Evolutionary conservation across 1,284 basidiomycete species (phyloP), one percentile per base, ranked within the genome.

Genomic region (Ceratobasidium sp.): DNA sequence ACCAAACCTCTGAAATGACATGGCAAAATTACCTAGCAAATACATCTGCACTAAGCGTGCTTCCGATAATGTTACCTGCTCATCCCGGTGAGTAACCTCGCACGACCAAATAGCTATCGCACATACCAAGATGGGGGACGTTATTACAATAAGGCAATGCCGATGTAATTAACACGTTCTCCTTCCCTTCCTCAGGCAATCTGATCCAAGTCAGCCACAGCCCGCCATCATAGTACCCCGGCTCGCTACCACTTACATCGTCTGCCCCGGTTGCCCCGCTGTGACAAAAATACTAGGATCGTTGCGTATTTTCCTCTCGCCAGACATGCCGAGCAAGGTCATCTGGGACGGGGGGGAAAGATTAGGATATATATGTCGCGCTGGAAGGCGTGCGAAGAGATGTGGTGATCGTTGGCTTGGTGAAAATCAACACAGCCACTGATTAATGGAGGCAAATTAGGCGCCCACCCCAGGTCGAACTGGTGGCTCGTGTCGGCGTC

Each of bases 81-180:
- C 17, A 77, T 65, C 40, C 7, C 71, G 51, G 5, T 37, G 52
- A 76, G 70, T 49, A 29, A 17, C 40, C 32, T 59, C 54, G 29
- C 68, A 6, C 17, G 32, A 34, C 13, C 37, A 43, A 52, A 46
- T 77, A 19, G 29, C 44, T 40, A 17, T 34, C 49, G 34, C 65
- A 51, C 46, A 61, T 78, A 93, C 94, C 94, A 67, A 99, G 90
- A 87, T 99, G 98, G 32, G 98, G 98, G 17, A 99, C 97, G 82
- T 99, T 99, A 85, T 99, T 99, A 84, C 98, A 99, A 83, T 97
- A 99, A 15, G 98, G 98, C 74, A 99, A 86, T 51, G 98, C 97
- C 77, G 96, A 98, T 9, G 98, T 99, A 82, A 99, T 92, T 54
- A 99, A 87, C 67, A 98, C 86, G 82, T 98, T 98, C 71, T 87